Evolutionary conservation across 805 yeast genomes (phyloP).

Genomic region (Yamadazyma insecticola): DNA sequence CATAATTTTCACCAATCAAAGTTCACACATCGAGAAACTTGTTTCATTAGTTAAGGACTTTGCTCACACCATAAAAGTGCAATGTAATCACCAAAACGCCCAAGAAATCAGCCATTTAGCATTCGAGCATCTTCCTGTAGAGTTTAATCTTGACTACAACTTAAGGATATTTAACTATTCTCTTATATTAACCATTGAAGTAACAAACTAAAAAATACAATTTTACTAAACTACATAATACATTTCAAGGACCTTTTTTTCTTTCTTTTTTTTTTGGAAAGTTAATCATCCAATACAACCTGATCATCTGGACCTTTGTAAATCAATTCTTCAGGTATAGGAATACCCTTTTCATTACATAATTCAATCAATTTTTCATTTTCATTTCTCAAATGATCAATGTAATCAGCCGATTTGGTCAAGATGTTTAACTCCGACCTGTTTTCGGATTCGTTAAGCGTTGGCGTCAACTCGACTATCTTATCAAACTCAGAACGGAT

Average conservation of each 20-base stretch:
- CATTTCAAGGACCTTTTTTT: too few species aligned
- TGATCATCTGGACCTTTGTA: constrained; percentile 22
- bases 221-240: neutral
- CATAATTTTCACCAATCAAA: constrained; percentile 12
- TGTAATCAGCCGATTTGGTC: constrained; percentile 56
- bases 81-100: constrained; percentile 4
- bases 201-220: constrained; percentile 1
- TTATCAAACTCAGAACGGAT: constrained; percentile 78
- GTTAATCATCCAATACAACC: constrained; percentile 5
- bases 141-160: constrained; percentile 8
- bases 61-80: constrained; percentile 2
- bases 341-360: constrained; percentile 37
- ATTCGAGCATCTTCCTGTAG: constrained; percentile 16
- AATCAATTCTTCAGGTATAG: constrained; percentile 36
- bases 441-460: constrained; percentile 60
- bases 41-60: constrained; percentile 2
- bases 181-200: constrained; percentile 14
- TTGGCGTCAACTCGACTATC: constrained; percentile 73
- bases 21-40: constrained; percentile 7
- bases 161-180: constrained; percentile 11
- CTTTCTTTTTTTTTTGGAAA: too few species aligned
- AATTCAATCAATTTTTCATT: constrained; percentile 41
- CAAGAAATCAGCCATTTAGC: neutral
- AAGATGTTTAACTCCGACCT: constrained; percentile 77
- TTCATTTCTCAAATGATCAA: constrained; percentile 46